A percentile compares a stretch with the other conserved stretches of the same genome.
Conservation (phyloP, 805 yeast species). For the Suhomyces prunicola region DNA sequence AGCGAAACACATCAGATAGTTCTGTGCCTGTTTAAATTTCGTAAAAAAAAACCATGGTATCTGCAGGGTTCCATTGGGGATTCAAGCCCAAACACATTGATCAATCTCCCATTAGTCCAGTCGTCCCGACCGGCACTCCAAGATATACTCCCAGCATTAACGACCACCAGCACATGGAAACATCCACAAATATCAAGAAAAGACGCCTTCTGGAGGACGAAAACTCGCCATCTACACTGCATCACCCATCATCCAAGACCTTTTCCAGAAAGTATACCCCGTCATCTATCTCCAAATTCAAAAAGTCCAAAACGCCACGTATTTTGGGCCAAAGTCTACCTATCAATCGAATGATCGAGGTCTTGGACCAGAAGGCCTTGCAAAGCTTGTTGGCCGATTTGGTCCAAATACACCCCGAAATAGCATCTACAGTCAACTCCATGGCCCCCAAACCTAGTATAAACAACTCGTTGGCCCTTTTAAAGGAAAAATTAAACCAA, state of each 20-base stretch:
- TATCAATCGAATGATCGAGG: conserved; percentile 61
- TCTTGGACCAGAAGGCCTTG: conserved; percentile 56
- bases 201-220: conserved; percentile 15
- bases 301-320: conserved; percentile 39
- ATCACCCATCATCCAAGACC: background rate
- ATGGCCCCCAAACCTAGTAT: conserved; percentile 60
- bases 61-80: conserved; percentile 32
- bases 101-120: background rate
- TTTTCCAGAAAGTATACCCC: conserved; percentile 4
- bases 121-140: conserved; percentile 4
- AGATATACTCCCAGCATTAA: conserved; percentile 10
- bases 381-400: conserved; percentile 51
- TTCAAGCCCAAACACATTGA: conserved; percentile 3
- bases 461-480: conserved; percentile 46
- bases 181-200: conserved; percentile 8
- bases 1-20: too few relatives aligned
- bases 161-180: background rate
- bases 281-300: conserved; percentile 10
- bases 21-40: too few relatives aligned
- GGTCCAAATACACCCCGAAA: conserved; percentile 60
- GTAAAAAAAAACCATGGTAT: conserved; percentile 11
- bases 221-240: background rate
- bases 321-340: conserved; percentile 62
- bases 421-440: conserved; percentile 47
- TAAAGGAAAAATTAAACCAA: conserved; percentile 43